Evolutionary conservation across 2,329 filamentous ascomycete species (phyloP).

Genomic region (Curvularia sp.): DNA sequence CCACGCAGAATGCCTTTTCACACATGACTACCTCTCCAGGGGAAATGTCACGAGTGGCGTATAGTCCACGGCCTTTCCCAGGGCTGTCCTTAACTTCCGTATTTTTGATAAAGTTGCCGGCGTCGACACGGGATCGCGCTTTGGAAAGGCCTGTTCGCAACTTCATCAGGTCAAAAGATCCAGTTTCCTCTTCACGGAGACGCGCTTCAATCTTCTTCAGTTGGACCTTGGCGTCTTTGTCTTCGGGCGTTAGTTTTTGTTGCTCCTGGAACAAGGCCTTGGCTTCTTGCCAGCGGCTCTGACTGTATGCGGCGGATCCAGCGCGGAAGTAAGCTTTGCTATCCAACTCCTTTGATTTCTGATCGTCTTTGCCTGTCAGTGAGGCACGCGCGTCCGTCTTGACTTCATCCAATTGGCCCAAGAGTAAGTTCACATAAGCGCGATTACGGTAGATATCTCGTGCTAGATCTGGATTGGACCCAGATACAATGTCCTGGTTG

Average conservation of each 20-base stretch:
- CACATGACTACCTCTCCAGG: constrained; percentile 62
- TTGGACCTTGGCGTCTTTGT: constrained; percentile 44
- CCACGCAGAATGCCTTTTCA: constrained; percentile 62
- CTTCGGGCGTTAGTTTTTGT: constrained; percentile 37
- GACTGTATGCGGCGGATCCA: constrained; percentile 55
- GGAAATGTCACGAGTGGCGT: constrained; percentile 57
- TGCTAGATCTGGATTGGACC: constrained; percentile 29
- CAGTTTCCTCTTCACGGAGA: constrained; percentile 50
- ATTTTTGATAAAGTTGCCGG: constrained; percentile 55
- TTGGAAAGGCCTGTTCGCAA: constrained; percentile 49
- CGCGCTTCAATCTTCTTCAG: constrained; percentile 33
- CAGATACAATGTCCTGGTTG: constrained; percentile 21
- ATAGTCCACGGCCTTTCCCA: constrained; percentile 59
- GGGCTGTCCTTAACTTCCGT: constrained; percentile 54
- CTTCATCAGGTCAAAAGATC: constrained; percentile 48
- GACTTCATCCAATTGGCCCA: constrained; percentile 41
- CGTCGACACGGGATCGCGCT: constrained; percentile 57
- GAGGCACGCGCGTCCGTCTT: constrained; percentile 42
- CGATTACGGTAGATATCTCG: constrained; percentile 49
- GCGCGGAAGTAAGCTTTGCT: constrained; percentile 59
- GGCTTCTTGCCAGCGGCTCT: constrained; percentile 51
- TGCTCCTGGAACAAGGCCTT: constrained; percentile 49
- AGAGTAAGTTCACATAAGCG: constrained; percentile 43
- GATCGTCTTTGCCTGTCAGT: constrained; percentile 34
- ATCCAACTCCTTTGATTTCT: constrained; percentile 36